Conservation (phyloP, 2,329 filamentous ascomycete species). For the Curvularia spicifera region DNA sequence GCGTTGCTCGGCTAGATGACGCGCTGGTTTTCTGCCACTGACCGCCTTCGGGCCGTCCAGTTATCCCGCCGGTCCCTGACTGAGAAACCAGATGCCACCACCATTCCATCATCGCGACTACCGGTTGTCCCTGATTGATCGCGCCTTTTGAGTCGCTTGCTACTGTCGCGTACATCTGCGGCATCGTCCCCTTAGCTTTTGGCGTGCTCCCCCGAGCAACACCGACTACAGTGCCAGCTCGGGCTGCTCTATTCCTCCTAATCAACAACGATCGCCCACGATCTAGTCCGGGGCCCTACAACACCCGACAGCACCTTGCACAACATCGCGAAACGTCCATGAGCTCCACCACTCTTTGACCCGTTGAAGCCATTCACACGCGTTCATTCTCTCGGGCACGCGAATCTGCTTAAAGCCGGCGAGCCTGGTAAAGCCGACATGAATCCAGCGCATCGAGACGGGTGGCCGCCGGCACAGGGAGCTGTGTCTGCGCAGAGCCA, state of each 20-base stretch:
- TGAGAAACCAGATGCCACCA: slow-evolving; percentile 19
- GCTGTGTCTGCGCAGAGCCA: slow-evolving; percentile 55
- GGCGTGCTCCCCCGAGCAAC: slow-evolving; percentile 22
- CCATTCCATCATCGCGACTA: slow-evolving; percentile 24
- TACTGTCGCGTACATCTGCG: slow-evolving; percentile 24
- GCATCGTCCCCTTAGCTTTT: slow-evolving; percentile 20
- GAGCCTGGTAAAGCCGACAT: slow-evolving; percentile 45
- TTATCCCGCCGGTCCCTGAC: slow-evolving; percentile 23
- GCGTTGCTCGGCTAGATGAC: slow-evolving; percentile 17
- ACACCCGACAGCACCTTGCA: slow-evolving; percentile 18
- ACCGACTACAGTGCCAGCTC: slow-evolving; percentile 26
- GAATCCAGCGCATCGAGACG: slow-evolving; percentile 52
- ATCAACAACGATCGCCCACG: slow-evolving; percentile 29
- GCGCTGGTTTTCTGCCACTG: slow-evolving; percentile 22
- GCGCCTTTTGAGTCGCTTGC: slow-evolving; percentile 26
- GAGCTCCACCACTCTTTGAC: slow-evolving; percentile 25
- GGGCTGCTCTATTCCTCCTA: slow-evolving; percentile 34
- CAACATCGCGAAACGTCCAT: slow-evolving; percentile 25
- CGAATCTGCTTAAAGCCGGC: slow-evolving; percentile 35
- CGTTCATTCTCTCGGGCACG: slow-evolving; percentile 21
- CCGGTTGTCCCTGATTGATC: slow-evolving; percentile 10
- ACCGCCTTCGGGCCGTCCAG: slow-evolving; percentile 20
- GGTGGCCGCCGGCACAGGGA: slow-evolving; percentile 54
- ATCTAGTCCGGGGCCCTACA: slow-evolving; percentile 22
- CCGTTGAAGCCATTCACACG: slow-evolving; percentile 21